These are phyloP conservation scores for Aspergillus sp. DNA, from an alignment of 2,329 filamentous ascomycete genomes.

Conservation along the genomic window DNA sequence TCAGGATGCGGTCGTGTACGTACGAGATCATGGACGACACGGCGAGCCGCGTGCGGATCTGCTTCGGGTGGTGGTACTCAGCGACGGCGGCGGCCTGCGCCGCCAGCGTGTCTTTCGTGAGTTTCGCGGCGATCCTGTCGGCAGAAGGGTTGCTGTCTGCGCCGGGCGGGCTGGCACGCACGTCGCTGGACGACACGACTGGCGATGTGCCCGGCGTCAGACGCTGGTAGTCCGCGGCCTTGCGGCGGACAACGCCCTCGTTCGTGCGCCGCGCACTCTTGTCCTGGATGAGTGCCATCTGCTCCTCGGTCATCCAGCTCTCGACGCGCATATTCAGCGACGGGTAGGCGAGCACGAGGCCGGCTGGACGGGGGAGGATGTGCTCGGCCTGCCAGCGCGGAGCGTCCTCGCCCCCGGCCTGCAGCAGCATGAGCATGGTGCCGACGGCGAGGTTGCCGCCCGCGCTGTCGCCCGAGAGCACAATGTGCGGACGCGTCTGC, in stretches of 20 bases:
- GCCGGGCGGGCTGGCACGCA: conserved; percentile 33
- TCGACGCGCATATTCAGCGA: conserved; percentile 95
- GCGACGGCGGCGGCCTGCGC: conserved; percentile 33
- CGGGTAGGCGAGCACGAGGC: conserved; percentile 83
- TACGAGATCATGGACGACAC: conserved; percentile 98
- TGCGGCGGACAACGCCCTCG: conserved; percentile 71
- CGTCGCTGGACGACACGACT: conserved; percentile 52
- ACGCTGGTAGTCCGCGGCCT: conserved; percentile 84
- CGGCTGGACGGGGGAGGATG: conserved; percentile 70
- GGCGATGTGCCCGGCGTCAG: conserved; percentile 70
- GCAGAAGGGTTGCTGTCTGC: too few species aligned
- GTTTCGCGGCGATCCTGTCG: conserved; percentile 16
- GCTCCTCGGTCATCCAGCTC: conserved; percentile 98
- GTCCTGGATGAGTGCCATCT: conserved; percentile 91
- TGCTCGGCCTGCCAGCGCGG: conserved; percentile 56
- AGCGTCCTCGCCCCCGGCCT: conserved; percentile 61
- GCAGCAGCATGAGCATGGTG: conserved; percentile 83
- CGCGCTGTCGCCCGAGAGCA: conserved; percentile 76
- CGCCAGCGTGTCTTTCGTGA: conserved; percentile 31
- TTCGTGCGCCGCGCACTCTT: conserved; percentile 75
- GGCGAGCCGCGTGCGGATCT: conserved; percentile 78
- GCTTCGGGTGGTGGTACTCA: conserved; percentile 39
- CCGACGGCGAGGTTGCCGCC: conserved; percentile 79
- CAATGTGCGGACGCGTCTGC: conserved; percentile 61
- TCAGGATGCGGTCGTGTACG: conserved; percentile 91